These are phyloP conservation scores for Fusarium hainanense DNA, from an alignment of 2,329 filamentous ascomycete species.

Conservation along the genomic window DNA sequence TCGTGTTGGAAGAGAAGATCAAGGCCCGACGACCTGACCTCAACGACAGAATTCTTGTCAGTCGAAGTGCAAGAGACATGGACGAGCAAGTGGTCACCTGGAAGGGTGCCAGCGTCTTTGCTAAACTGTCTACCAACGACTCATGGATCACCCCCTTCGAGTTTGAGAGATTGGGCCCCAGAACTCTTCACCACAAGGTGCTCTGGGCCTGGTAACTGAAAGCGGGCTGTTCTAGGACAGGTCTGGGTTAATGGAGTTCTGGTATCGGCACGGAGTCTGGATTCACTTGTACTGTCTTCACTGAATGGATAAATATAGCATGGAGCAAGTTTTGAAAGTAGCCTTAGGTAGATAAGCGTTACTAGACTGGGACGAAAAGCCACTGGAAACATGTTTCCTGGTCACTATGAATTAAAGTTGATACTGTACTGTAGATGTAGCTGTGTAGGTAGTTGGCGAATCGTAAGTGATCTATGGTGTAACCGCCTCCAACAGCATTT, in stretches of 20 bases:
- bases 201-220: slow-evolving; percentile 67
- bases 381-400: slow-evolving; percentile 8
- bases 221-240: slow-evolving; percentile 8
- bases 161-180: slow-evolving; percentile 85
- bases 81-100: slow-evolving; percentile 97
- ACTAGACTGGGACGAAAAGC: slow-evolving; percentile 15
- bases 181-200: slow-evolving; percentile 86
- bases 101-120: slow-evolving; percentile 98
- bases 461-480: slow-evolving; percentile 1
- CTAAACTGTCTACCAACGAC: slow-evolving; percentile 90
- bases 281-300: slow-evolving; percentile 33
- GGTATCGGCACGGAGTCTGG: slow-evolving; percentile 42
- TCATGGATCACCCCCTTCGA: slow-evolving; percentile 91
- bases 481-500: neutral
- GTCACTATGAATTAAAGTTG: slow-evolving; percentile 1
- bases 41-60: slow-evolving; percentile 69
- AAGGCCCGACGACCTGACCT: slow-evolving; percentile 73
- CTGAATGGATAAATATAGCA: slow-evolving; percentile 13
- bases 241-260: slow-evolving; percentile 37
- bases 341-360: slow-evolving; percentile 3
- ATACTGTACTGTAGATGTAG: slow-evolving; percentile 1
- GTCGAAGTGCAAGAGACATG: slow-evolving; percentile 85
- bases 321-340: slow-evolving; percentile 6
- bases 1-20: slow-evolving; percentile 85
- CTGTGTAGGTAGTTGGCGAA: neutral